These are phyloP conservation scores for Moniliophthora roreri DNA, from an alignment of 1,284 basidiomycete species.

Conservation along the genomic window DNA sequence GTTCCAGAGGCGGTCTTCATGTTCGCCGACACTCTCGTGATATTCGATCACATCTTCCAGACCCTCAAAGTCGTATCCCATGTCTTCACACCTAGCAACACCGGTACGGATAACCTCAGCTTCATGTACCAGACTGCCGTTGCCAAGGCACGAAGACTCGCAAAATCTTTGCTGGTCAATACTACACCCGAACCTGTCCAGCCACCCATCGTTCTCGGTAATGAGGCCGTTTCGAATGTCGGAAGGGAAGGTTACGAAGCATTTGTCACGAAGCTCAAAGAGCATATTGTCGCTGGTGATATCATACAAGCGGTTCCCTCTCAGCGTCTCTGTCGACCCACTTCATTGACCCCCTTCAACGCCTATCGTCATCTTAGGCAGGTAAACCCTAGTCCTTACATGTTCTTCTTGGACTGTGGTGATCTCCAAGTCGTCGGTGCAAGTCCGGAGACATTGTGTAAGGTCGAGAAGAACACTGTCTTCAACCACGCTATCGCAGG, in stretches of 20 bases:
- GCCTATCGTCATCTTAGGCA: constrained; percentile 91
- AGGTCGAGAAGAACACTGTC: constrained; percentile 90
- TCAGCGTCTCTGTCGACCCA: constrained; percentile 85
- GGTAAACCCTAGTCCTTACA: constrained; percentile 97
- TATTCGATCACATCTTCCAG: constrained; percentile 98
- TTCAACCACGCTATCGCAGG: constrained; percentile 99
- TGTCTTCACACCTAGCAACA: constrained; percentile 79
- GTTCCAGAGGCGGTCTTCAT: constrained; percentile 98
- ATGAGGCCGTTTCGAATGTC: constrained; percentile 84
- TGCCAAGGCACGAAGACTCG: constrained; percentile 73
- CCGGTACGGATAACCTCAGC: constrained; percentile 61
- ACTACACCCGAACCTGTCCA: constrained; percentile 69
- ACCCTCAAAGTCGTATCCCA: constrained; percentile 95
- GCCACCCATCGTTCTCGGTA: constrained; percentile 68
- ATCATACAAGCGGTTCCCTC: constrained; percentile 99
- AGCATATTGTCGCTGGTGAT: constrained; percentile 94
- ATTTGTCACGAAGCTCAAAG: constrained; percentile 91
- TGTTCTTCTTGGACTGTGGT: constrained; percentile 97
- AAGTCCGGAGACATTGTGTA: constrained; percentile 97
- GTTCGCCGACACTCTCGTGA: constrained; percentile 91
- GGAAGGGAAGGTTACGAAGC: constrained; percentile 91
- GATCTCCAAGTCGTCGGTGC: constrained; percentile 94
- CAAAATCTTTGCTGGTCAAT: constrained; percentile 61
- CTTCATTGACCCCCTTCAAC: constrained; percentile 95
- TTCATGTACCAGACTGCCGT: constrained; percentile 85